Conservation (phyloP, 2,329 filamentous ascomycete species). For the Fusarium odoratissimum region DNA sequence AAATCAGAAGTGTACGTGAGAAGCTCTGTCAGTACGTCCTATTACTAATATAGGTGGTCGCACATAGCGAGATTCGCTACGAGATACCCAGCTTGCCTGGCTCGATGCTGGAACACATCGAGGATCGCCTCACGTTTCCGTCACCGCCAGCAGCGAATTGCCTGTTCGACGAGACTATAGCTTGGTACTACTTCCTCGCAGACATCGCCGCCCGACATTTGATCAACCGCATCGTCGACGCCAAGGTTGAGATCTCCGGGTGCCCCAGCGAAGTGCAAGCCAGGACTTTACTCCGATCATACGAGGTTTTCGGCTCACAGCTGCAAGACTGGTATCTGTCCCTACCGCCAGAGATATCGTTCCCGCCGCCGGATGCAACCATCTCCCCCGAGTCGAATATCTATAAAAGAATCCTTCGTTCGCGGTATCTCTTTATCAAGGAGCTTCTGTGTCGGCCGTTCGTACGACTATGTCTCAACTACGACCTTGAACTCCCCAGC, state of each 20-base stretch:
- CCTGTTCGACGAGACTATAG: not conserved
- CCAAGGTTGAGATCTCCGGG: not conserved
- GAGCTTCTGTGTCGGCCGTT: not conserved
- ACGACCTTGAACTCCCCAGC: not conserved
- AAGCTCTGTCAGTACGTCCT: accelerated
- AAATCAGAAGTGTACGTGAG: not conserved
- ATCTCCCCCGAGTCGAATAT: not conserved
- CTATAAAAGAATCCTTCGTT: not conserved
- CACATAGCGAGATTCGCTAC: not conserved
- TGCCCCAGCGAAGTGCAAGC: not conserved
- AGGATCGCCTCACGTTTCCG: not conserved
- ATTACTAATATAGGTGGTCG: not conserved
- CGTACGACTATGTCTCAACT: not conserved
- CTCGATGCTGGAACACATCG: not conserved
- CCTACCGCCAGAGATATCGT: not conserved
- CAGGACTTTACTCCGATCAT: not conserved
- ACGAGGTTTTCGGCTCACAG: not conserved
- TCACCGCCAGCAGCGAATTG: not conserved
- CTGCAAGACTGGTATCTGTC: not conserved
- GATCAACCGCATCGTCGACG: not conserved
- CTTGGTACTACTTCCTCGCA: not conserved
- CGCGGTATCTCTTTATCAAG: not conserved
- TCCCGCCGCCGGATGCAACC: not conserved
- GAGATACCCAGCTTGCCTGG: not conserved
- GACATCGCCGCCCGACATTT: not conserved